Base-by-base conservation (phyloP, 768 basidiomycete genomes). In the Lactifluus rugatus region DNA sequence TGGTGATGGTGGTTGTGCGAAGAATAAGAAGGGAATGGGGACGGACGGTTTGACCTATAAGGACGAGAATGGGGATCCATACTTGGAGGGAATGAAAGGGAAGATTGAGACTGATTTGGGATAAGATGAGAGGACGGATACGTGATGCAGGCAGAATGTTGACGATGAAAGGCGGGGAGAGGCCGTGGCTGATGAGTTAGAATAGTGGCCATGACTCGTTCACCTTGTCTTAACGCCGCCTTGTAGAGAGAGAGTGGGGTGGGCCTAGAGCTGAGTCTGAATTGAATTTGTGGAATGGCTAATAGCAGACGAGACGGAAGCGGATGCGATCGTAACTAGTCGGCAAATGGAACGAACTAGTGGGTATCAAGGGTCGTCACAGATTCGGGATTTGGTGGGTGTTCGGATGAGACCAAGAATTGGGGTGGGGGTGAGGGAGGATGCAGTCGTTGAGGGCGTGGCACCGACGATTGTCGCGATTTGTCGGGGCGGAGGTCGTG, bases 321-420 rank as follows among this genome's bases (percentile, higher is more conserved):
- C 54, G 59, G 59, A 52, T 60, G 59, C 59, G 59, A 60, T 60
- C 58, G 58, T 56, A 41, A 56, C 58, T 60, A 51, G 54, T 60
- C 58, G 54, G 54, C 26, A 50, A 55, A 60, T 51, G 53, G 54
- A 55, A 51, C 31, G 23, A 53, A 51, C 16, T 37, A 9, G 28
- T 21, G 21, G 39, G 34, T 48, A 53, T 58, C 39, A 51, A 52
- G 51, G 51, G 46, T n/a, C n/a, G 57, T 58, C 45, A 52, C 57
- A 46, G 21, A 31, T 32, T n/a, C n/a, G 34, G 49, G 51, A 37
- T 44, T 44, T 44, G 56, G 31, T 42, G 31, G 56, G 36, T 14
- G 9, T 21, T 48, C 55, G 56, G 56, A 51, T 57, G 34, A 11
- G 13, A 16, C 56, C 42, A 25, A 50, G 49, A 57, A 57, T 14